Conservation (phyloP, 352 stramenopile species). For the Pythium chondricola region DNA sequence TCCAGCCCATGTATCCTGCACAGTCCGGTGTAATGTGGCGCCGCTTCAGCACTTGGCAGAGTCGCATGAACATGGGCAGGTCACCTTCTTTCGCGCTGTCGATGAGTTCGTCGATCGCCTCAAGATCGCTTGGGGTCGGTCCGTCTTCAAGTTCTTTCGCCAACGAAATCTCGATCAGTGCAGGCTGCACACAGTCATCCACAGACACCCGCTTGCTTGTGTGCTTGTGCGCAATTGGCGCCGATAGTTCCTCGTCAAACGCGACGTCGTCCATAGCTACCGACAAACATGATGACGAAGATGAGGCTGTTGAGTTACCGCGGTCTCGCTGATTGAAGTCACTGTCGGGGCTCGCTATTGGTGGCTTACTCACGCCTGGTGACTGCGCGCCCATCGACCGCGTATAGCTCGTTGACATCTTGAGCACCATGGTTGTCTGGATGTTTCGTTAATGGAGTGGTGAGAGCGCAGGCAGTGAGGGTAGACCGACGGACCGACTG, state of each 20-base stretch:
- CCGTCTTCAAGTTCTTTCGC: slow-evolving; percentile 4
- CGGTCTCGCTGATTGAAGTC: slow-evolving; percentile 7
- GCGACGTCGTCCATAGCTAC: slow-evolving; percentile 6
- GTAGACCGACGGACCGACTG: background rate
- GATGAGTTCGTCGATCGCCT: slow-evolving; percentile 55
- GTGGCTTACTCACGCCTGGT: background rate
- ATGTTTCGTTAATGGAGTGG: background rate
- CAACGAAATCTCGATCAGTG: slow-evolving; percentile 67
- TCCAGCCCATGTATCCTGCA: slow-evolving; percentile 70
- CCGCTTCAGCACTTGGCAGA: slow-evolving; percentile 30
- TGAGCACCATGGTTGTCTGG: slow-evolving; percentile 28
- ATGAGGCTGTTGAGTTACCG: slow-evolving; percentile 9
- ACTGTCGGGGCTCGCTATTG: slow-evolving; percentile 1
- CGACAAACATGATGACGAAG: slow-evolving; percentile 1
- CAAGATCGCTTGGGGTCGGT: slow-evolving; percentile 22
- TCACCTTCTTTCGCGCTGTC: slow-evolving; percentile 61
- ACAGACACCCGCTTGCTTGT: background rate
- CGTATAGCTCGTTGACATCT: slow-evolving; percentile 32
- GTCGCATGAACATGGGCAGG: slow-evolving; percentile 35
- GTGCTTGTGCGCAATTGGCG: background rate
- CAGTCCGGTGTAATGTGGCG: slow-evolving; percentile 43
- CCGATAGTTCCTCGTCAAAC: slow-evolving; percentile 1
- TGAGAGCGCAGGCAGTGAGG: background rate
- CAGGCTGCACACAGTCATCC: background rate
- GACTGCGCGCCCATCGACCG: slow-evolving; percentile 12